phyloP scores from a whole-genome alignment of 805 yeast species.

The Monosporozyma siamensis region DNA sequence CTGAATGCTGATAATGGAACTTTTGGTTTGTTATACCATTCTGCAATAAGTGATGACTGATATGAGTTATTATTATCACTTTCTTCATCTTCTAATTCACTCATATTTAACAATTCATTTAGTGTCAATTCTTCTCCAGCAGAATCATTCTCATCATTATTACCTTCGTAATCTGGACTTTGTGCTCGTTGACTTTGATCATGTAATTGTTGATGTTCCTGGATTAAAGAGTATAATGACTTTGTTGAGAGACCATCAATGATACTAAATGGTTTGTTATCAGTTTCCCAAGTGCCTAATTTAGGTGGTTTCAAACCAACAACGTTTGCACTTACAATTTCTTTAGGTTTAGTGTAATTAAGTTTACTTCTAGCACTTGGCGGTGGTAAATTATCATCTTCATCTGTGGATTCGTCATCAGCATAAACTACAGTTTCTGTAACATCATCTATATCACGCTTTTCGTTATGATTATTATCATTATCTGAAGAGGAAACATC shows the following conservation, averaged over 20 bases:
- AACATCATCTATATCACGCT: constrained; percentile 23
- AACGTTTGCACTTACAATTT: constrained; percentile 78
- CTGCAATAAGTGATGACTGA: constrained; percentile 29
- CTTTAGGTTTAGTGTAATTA: constrained; percentile 77
- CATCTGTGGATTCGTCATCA: constrained; percentile 91
- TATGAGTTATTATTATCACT: constrained; percentile 38
- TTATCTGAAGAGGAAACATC: constrained; percentile 45
- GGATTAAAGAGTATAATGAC: constrained; percentile 50
- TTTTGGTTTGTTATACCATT: constrained; percentile 35
- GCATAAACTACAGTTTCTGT: constrained; percentile 32
- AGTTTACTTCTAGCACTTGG: constrained; percentile 44
- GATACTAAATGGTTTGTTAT: constrained; percentile 80
- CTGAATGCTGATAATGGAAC: constrained; percentile 88
- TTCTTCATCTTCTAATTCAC: constrained; percentile 73
- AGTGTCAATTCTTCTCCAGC: constrained; percentile 37
- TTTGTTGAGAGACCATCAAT: constrained; percentile 92
- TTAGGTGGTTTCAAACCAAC: constrained; percentile 86
- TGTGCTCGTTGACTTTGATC: constrained; percentile 21
- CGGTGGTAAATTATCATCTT: constrained; percentile 74
- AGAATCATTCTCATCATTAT: neutral
- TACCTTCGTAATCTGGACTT: constrained; percentile 8
- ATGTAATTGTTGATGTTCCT: constrained; percentile 24
- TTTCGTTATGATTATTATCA: constrained; percentile 7
- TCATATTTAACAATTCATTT: constrained; percentile 80
- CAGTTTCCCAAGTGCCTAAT: constrained; percentile 84